These are phyloP conservation scores for Sclerotinia sclerotiorum DNA, from an alignment of 2,329 filamentous ascomycete species.

Conservation along the genomic window DNA sequence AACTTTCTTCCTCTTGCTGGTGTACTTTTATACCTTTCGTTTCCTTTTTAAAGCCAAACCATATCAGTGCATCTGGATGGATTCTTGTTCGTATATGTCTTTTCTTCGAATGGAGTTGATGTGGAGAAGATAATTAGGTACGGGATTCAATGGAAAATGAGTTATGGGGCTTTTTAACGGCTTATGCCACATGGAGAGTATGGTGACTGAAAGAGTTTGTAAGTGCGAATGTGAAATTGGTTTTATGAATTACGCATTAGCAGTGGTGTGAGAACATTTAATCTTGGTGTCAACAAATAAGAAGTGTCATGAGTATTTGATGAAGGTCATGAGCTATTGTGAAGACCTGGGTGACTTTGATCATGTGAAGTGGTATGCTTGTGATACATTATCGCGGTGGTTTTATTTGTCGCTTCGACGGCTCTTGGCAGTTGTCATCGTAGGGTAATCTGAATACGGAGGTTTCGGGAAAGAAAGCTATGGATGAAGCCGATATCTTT, in stretches of 20 bases:
- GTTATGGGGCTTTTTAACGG: not conserved
- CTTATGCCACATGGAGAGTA: not conserved
- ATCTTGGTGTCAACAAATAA: not conserved
- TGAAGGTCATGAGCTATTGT: not conserved
- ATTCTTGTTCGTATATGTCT: conserved; percentile 1
- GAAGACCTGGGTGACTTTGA: not conserved
- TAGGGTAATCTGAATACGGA: too few species aligned
- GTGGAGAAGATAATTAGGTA: conserved; percentile 1
- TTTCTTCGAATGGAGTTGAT: conserved; percentile 1
- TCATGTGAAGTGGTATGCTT: not conserved
- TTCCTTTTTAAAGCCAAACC: not conserved
- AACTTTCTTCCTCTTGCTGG: not conserved
- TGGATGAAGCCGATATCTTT: too few species aligned
- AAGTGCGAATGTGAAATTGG: not conserved
- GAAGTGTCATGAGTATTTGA: not conserved
- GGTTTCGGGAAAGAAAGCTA: too few species aligned
- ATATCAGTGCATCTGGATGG: conserved; percentile 15
- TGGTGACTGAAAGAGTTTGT: not conserved
- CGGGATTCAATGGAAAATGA: conserved; percentile 1
- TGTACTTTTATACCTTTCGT: conserved; percentile 33
- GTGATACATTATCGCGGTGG: not conserved
- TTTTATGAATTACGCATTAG: not conserved
- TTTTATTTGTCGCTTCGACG: too few species aligned
- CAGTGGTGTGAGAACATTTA: not conserved
- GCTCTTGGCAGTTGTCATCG: too few species aligned